Evolutionary conservation across 345 rosid species (phyloP).

Genomic region (Isatis tinctoria): DNA sequence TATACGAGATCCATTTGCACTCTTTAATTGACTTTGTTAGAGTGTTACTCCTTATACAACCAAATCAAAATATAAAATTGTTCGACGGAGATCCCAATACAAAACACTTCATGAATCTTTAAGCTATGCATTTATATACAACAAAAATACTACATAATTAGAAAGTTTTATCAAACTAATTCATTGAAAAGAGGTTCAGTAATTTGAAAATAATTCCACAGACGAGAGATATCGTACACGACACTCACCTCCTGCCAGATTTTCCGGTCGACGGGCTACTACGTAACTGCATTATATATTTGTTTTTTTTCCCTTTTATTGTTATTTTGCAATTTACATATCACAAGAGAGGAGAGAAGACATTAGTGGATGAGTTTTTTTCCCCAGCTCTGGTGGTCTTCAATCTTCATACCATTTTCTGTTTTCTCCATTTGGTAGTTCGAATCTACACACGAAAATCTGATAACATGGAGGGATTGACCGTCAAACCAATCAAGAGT

Average conservation of each 20-base stretch:
- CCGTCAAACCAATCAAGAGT: background rate
- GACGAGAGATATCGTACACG: conserved; percentile 26
- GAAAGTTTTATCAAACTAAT: background rate
- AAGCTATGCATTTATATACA: conserved; percentile 11
- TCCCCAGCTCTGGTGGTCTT: background rate
- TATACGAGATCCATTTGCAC: too few species aligned
- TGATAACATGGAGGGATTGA: background rate
- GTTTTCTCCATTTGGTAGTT: background rate
- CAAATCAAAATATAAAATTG: background rate
- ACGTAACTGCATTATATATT: background rate
- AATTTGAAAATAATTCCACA: conserved; percentile 4
- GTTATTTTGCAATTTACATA: background rate
- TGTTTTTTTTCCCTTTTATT: background rate
- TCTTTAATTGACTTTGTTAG: too few species aligned
- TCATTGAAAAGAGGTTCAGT: background rate
- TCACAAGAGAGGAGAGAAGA: background rate
- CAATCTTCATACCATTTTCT: background rate
- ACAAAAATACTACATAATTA: background rate
- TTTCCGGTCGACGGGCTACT: conserved; percentile 15
- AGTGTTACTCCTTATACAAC: background rate
- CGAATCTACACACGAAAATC: background rate
- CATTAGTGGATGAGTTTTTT: background rate
- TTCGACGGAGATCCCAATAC: conserved; percentile 29
- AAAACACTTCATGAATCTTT: conserved; percentile 19
- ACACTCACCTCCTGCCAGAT: conserved; percentile 24